Conservation (phyloP, 169 alveolate species). For the Ichthyophthirius multifiliis region DNA sequence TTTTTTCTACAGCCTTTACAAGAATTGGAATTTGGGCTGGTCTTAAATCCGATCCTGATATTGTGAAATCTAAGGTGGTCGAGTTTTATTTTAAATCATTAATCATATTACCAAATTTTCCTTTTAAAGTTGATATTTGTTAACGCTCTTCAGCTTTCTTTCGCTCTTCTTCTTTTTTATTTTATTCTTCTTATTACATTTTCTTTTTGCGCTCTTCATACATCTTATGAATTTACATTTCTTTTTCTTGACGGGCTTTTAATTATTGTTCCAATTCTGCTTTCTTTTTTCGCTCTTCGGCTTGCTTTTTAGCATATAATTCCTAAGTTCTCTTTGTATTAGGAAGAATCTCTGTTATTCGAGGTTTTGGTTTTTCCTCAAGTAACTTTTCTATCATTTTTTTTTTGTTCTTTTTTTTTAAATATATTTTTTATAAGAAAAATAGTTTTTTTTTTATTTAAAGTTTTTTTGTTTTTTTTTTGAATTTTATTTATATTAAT, state of each 20-base stretch:
- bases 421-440: too few species aligned
- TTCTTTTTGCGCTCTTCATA: conserved; percentile 30
- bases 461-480: too few species aligned
- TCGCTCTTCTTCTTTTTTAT: conserved; percentile 42
- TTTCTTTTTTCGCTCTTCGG: conserved; percentile 23
- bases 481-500: too few species aligned
- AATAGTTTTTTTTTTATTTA: too few species aligned
- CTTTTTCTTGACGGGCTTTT: conserved; percentile 22
- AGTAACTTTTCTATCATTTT: neutral
- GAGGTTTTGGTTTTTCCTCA: neutral
- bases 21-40: conserved; percentile 48
- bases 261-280: conserved; percentile 11
- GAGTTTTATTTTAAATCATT: conserved; percentile 40
- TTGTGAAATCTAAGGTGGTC: conserved; percentile 49
- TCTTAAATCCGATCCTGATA: conserved; percentile 47
- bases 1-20: conserved; percentile 52
- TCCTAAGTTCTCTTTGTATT: conserved; percentile 40
- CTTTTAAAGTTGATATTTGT: conserved; percentile 40
- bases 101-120: conserved; percentile 51
- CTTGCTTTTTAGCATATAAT: conserved; percentile 3
- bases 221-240: conserved; percentile 12
- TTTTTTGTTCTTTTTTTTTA: too few species aligned
- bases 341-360: conserved; percentile 23
- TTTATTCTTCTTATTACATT: conserved; percentile 8
- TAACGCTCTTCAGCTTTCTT: conserved; percentile 52